Base-by-base conservation (phyloP, 2,329 filamentous ascomycete genomes). In the Purpureocillium lavendulum region DNA sequence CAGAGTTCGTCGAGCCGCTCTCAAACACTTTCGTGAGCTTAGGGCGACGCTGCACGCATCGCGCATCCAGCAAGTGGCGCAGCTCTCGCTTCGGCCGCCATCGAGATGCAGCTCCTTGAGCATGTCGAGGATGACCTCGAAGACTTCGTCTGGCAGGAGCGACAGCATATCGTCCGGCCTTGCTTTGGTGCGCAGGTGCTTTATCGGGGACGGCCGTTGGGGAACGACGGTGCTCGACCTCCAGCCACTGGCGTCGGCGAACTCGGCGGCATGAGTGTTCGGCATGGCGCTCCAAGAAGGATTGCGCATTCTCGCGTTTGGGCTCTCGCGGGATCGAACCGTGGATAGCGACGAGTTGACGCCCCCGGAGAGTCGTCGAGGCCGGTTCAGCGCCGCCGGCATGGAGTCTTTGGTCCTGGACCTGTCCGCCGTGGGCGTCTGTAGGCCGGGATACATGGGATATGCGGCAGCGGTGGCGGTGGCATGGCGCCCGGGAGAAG, bases 61-160 rank as follows among this genome's bases (percentile, higher is more conserved):
- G 36, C 78, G 66, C 73, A 79, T 78, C 72, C 74, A 80, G 54
- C 78, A 82, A 14, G 78, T 81, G 13, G 75, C 68, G 51, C 78
- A 82, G 55, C 75, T 78, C 28, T 59, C 57, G 45, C 67, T 72
- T 3, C 59, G 58, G 12, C 57, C 51, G 7, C n/a, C n/a, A n/a
- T 55, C 57, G 11, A 80, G 51, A 50, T 82, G 78, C 12, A 67
- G 53, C 30, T 63, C 59, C 50, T 67, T 73, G 14, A 82, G 57
- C 39, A 71, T 66, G 30, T 65, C 65, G 28, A 81, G 50, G n/a
- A 81, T 71, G 28, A 75, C 57, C 38, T 71, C 65, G 34, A 82
- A 54, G 2, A 82, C 72, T 50, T 80, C 75, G n/a, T 69, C 67
- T 0, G 77, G 76, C 13, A 82, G 48, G 15, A 63, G 64, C n/a